Evolutionary conservation across 2,329 filamentous ascomycete genomes (phyloP), one percentile per base, ranked within the genome.

Genomic region (Chaetomiaceae sp.): DNA sequence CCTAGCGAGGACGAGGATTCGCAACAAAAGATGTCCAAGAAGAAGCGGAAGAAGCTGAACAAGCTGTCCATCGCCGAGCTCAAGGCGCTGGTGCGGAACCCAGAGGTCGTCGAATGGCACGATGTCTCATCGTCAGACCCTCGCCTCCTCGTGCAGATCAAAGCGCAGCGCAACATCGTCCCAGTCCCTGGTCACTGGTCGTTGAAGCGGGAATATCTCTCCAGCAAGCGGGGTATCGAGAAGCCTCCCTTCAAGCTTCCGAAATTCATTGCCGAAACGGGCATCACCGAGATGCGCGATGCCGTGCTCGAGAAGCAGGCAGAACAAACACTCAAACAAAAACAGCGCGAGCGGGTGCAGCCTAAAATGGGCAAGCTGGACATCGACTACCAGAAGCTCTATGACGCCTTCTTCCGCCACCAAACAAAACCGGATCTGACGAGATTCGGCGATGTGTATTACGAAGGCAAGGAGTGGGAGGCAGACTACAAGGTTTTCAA

Each of bases 381-480:
- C 69, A 97, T 99, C 61, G 94, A 99, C 71, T 99, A 99, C 70
- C 90, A 96, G 67, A 96, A 94, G 69, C 83, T 97, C 50, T 97
- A 97, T 73, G 94, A 97, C 67, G 94, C 94, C 4, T 99, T 99
- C 76, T 99, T 99, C 77, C 84, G 90, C 55, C 95, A 96, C 67
- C 94, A 99, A 73, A 95, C 90, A 36, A 99, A 99, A 72, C 94
- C 94, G 0, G 85, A 90, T 62, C 75, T 99, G 58, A 97, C 94
- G 29, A 82, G 91, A 38, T 99, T 96, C 63, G 94, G 94, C 36
- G 94, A 99, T 70, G 91, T 99, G n/a, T 99, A 99, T 71, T 97
- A 97, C 69, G 94, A 99, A 71, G 94, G 94, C 67, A 99, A 99
- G 70, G 94, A 99, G 68, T 94, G 89, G 66, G 94, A 99, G 71